Evolutionary conservation across 2,329 filamentous ascomycete genomes (phyloP), one percentile per base, ranked within the genome.

Genomic region (Monilinia laxa): DNA sequence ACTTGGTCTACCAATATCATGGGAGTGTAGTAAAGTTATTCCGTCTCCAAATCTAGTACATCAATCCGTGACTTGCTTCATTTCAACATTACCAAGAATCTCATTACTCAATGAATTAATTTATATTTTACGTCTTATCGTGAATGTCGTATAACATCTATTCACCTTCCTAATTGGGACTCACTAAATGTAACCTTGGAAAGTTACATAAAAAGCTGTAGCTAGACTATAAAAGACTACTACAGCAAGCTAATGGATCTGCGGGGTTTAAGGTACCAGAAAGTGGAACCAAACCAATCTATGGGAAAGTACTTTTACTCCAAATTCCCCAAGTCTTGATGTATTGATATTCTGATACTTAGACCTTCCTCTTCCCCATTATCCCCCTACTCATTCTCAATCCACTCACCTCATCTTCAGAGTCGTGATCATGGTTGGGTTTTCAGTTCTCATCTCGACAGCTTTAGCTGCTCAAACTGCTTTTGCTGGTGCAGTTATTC

Each of bases 401-500:
- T 53, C 35, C 25, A 25, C 59, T 65, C 53, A 51, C 23, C 31
- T 14, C 38, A 54, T 65, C 28, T 45, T 62, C 28, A 25, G 35
- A 25, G 47, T n/a, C 42, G 59, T 56, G 18, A 64, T 56, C 58
- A 67, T 67, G 65, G 58, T 64, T 40, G 65, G 59, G 16, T 45
- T 64, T 42, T 64, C 65, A 23, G 3, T 57, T 54, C 42, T 67
- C 20, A 40, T 67, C n/a, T 64, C 65, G 49, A 54, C 59, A 40
- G 65, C 59, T 67, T 63, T 65, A 38, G 64, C 64, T 52, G 65
- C 59, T 63, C 64, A 59, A 55, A 66, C 54, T 52, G 38, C 59
- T 49, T 45, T 64, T 14, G 45, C 57, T 4, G n/a, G 59, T 23
- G 66, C 62, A 65, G 58, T 56, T 4, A 57, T 67, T 45, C 65